Evolutionary conservation across 805 yeast genomes (phyloP).

Genomic region (Candida schatavii): DNA sequence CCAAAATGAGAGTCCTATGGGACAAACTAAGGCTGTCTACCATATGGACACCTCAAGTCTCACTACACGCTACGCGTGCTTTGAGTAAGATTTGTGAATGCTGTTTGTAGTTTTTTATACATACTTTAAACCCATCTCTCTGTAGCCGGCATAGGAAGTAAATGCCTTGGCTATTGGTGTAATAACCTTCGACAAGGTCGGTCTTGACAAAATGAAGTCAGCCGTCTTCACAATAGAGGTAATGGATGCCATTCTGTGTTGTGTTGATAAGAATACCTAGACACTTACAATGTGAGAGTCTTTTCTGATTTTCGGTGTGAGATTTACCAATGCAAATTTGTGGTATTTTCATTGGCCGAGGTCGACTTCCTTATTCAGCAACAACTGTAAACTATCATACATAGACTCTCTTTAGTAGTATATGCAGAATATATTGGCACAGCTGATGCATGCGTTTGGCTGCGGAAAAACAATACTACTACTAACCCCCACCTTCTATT

Average conservation of each 20-base stretch:
- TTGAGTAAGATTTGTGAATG: no score
- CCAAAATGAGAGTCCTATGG: no score
- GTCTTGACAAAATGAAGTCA: conserved; percentile 77
- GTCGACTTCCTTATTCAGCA: conserved; percentile 25
- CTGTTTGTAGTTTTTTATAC: no score
- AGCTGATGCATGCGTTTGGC: no score
- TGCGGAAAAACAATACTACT: no score
- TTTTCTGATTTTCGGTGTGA: conserved; percentile 2
- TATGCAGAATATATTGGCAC: no score
- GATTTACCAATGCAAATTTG: conserved; percentile 5
- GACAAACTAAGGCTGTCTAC: no score
- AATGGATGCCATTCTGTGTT: conserved; percentile 47
- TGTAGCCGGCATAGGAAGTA: conserved; percentile 80
- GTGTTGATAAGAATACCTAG: conserved; percentile 9
- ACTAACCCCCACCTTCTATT: no score
- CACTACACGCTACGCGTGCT: no score
- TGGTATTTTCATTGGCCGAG: conserved; percentile 5
- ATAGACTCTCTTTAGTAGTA: no score
- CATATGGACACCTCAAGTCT: no score
- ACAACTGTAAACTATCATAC: neutral
- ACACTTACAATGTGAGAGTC: conserved; percentile 1
- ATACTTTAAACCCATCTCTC: conserved; percentile 82
- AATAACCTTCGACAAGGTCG: conserved; percentile 69
- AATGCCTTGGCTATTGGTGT: conserved; percentile 79
- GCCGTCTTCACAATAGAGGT: conserved; percentile 72